A percentile compares a stretch with the other conserved stretches of the same genome.
phyloP scores from a whole-genome alignment of 169 alveolate species.

The Cryptosporidium parvum region DNA sequence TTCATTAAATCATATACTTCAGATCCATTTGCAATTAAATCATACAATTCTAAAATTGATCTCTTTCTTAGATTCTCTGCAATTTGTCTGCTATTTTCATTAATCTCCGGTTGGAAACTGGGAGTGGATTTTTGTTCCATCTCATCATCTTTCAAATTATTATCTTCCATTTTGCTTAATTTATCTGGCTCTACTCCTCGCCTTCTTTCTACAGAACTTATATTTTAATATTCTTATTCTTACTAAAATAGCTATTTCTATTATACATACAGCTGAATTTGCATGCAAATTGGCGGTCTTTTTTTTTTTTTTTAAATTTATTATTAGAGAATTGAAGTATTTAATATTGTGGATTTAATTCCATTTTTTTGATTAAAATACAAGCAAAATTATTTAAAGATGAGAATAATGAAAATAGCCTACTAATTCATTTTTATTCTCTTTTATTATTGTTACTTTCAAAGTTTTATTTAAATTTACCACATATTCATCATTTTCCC shows the following conservation, averaged over 20 bases:
- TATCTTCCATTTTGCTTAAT: not conserved
- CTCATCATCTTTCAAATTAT: not conserved
- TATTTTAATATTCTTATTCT: not conserved
- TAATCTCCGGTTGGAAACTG: conserved; percentile 52
- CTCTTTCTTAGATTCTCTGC: conserved; percentile 32
- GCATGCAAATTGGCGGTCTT: conserved; percentile 22
- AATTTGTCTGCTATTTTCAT: conserved; percentile 49
- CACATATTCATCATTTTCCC: not conserved
- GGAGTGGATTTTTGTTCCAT: not conserved
- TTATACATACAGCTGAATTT: not conserved
- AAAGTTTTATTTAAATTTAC: not conserved
- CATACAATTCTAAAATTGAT: conserved; percentile 47
- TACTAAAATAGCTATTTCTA: not conserved
- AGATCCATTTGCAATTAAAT: conserved; percentile 45
- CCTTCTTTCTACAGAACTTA: not conserved
- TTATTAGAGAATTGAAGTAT: not conserved
- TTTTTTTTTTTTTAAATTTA: not conserved
- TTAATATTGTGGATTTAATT: not conserved
- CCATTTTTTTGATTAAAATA: not conserved
- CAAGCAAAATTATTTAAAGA: not conserved
- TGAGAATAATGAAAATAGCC: not conserved
- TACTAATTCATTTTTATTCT: not conserved
- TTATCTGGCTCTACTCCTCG: not conserved
- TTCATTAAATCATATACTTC: conserved; percentile 41
- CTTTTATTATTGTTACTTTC: not conserved